phyloP scores from a whole-genome alignment of 495 filamentous ascomycete species.

The Sporormia fimetaria region DNA sequence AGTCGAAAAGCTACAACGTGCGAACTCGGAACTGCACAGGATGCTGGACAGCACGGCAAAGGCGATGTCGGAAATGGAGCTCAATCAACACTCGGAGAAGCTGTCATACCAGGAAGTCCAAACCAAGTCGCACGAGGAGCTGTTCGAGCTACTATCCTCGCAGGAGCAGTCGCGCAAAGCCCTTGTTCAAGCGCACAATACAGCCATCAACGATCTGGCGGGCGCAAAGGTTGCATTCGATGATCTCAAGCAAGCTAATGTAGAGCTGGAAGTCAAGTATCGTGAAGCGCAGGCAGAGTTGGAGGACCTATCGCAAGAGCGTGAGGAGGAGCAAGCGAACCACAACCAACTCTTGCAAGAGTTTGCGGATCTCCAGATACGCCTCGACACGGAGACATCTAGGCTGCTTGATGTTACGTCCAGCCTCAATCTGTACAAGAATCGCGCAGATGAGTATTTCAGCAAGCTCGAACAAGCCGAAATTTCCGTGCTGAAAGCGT shows the following conservation, averaged over 20 bases:
- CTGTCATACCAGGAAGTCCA: conserved; percentile 85
- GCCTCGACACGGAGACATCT: conserved; percentile 78
- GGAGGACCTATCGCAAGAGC: conserved; percentile 60
- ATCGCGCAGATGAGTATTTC: conserved; percentile 91
- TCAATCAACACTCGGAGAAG: conserved; percentile 76
- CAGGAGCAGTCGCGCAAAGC: conserved; percentile 82
- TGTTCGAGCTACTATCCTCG: conserved; percentile 84
- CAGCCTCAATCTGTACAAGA: conserved; percentile 82
- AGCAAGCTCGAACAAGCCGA: conserved; percentile 95
- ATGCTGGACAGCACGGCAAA: conserved; percentile 90
- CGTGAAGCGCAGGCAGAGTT: conserved; percentile 75
- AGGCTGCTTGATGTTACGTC: conserved; percentile 74
- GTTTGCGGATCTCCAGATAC: conserved; percentile 86
- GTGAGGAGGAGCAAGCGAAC: conserved; percentile 75
- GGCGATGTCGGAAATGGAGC: conserved; percentile 85
- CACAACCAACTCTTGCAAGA: conserved; percentile 83
- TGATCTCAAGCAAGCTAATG: conserved; percentile 66
- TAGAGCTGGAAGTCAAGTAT: conserved; percentile 75
- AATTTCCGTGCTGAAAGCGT: conserved; percentile 86
- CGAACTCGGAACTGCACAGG: conserved; percentile 84
- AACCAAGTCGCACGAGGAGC: conserved; percentile 86
- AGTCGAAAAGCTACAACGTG: conserved; percentile 83
- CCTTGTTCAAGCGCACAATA: conserved; percentile 73
- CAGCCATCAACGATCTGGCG: conserved; percentile 68
- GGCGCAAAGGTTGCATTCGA: conserved; percentile 82